Conservation (phyloP, 179 eudicot species). For the Silene vulgaris region DNA sequence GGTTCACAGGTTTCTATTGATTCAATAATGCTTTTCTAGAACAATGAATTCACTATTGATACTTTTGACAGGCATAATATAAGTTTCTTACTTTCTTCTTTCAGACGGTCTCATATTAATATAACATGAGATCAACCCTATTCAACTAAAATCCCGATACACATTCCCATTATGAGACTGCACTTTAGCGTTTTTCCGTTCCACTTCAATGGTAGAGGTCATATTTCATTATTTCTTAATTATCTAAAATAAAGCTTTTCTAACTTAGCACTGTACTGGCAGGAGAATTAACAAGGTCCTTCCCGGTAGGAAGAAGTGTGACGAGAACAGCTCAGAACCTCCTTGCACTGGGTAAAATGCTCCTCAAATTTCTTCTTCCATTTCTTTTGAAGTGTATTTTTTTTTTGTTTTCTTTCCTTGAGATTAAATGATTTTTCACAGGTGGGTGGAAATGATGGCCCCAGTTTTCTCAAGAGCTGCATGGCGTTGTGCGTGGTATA, state of each 20-base stretch:
- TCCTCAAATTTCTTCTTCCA: background rate
- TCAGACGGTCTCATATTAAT: no score
- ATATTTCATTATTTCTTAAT: no score
- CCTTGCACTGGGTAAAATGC: constrained; percentile 51
- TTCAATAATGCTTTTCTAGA: no score
- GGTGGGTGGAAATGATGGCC: constrained; percentile 79
- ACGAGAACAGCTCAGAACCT: constrained; percentile 49
- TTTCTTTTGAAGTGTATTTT: no score
- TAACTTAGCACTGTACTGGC: constrained; percentile 22
- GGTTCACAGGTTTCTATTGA: constrained; percentile 46
- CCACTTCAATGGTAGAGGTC: no score
- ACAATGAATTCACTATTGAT: no score
- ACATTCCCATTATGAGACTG: no score
- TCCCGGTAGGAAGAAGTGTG: constrained; percentile 42
- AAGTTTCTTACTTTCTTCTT: no score
- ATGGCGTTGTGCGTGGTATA: constrained; percentile 66
- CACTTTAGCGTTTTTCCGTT: no score
- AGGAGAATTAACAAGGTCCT: constrained; percentile 42
- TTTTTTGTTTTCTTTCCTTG: background rate
- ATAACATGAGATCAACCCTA: no score
- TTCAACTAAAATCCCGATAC: no score
- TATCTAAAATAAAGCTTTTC: background rate
- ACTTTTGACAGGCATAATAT: no score
- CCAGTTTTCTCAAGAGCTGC: constrained; percentile 65
- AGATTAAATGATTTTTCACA: constrained; percentile 16